Base-by-base conservation (phyloP, 257 asterid genomes). In the Thymus quinquecostatus region DNA sequence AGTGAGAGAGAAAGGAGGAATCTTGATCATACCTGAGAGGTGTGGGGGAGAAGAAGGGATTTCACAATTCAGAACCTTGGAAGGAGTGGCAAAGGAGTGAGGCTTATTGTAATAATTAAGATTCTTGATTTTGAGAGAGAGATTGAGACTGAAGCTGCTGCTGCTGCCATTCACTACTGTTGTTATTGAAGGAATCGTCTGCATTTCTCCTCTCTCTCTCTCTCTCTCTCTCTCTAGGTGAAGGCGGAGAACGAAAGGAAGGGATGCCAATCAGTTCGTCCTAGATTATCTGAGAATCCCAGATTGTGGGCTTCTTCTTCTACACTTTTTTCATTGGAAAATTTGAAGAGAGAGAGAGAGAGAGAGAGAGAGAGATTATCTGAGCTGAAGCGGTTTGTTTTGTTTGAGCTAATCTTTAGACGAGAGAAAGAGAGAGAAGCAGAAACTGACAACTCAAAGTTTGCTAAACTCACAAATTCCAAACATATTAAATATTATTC, bases 201-300 rank as follows among this genome's bases (percentile, higher is more conserved):
- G 82, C 87, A 80, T 80, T 63, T 77, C 75, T 64, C 63, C 45
- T 44, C 62, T 68, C 76, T 57, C 69, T 41, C 74, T 28, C 68
- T 28, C 60, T 9, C 51, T 45, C 60, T 50, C 69, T 48, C 60
- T 57, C 73, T 41, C 33, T 12, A 34, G 10, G 7, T 56, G 65
- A 58, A 44, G 75, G 10, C 40, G 73, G 70, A 55, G 60, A 55
- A 34, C 45, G 43, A 34, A 14, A 58, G 59, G 72, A 8, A 60
- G 60, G 0, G 30, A 11, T 51, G 29, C 27, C 13, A 41, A 12
- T 6, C 55, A 64, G 8, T 45, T 8, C 2, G n/a, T 48, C 60
- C 51, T 9, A 60, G 50, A 47, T 33, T 60, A 11, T 63, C 28
- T 29, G 48, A 45, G 40, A 66, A 30, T 47, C 69, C 73, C 57